These are phyloP conservation scores for Fusarium solani-melongenae DNA, from an alignment of 2,329 filamentous ascomycete species.

Conservation along the genomic window DNA sequence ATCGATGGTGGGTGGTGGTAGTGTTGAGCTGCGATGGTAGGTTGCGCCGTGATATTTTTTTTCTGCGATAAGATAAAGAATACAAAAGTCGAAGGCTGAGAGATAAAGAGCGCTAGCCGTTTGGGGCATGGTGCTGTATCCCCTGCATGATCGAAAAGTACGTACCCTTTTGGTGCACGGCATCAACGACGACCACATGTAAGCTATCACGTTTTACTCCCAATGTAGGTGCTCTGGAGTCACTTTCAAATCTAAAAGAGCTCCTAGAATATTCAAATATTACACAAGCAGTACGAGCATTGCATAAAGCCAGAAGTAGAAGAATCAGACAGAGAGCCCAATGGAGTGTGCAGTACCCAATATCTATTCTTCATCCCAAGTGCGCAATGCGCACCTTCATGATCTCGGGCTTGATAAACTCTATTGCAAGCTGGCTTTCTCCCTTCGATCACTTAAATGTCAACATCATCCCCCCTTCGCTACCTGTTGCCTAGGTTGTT, in stretches of 20 bases:
- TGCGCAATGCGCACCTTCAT: no score
- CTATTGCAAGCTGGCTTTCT: no score
- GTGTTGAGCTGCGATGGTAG: slow-evolving; percentile 12
- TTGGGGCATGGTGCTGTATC: background rate
- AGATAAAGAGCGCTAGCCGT: slow-evolving; percentile 1
- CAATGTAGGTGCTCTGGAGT: background rate
- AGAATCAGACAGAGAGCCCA: background rate
- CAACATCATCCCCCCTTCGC: no score
- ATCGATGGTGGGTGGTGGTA: background rate
- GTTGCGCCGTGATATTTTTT: slow-evolving; percentile 44
- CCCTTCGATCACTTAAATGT: no score
- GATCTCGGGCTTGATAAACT: no score
- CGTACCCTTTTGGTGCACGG: background rate
- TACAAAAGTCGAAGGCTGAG: slow-evolving; percentile 35
- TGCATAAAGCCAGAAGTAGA: background rate
- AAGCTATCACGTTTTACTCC: background rate
- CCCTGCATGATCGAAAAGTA: background rate
- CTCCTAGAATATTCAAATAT: background rate
- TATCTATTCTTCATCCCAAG: background rate
- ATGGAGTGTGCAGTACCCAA: background rate
- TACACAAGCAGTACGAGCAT: background rate
- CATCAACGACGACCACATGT: background rate
- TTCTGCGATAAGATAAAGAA: slow-evolving; percentile 40
- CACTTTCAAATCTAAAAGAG: background rate
- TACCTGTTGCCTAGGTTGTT: no score